Evolutionary conservation across 805 yeast species (phyloP).

Genomic region (Ogataea pignaliae): DNA sequence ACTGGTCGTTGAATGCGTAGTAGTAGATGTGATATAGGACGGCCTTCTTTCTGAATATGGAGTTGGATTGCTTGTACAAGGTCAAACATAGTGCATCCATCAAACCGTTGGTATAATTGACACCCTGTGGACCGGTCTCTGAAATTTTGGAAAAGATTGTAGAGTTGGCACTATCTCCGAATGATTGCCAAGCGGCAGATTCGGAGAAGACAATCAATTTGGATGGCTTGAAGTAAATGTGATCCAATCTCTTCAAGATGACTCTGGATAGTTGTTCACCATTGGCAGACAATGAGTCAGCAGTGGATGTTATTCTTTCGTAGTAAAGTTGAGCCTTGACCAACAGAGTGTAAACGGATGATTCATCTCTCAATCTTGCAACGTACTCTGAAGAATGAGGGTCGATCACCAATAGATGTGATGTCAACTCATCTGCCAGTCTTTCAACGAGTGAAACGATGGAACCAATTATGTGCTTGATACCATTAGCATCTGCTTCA

Average conservation of each 20-base stretch:
- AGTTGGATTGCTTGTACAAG: conserved; percentile 62
- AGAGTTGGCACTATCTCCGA: conserved; percentile 35
- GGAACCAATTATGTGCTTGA: conserved; percentile 76
- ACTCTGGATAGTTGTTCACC: conserved; percentile 68
- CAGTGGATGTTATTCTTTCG: conserved; percentile 54
- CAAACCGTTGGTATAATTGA: conserved; percentile 46
- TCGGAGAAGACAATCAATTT: conserved; percentile 69
- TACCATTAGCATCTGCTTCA: conserved; percentile 57
- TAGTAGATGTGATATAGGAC: conserved; percentile 82
- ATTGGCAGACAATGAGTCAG: conserved; percentile 37
- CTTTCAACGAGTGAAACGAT: conserved; percentile 85
- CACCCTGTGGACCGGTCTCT: conserved; percentile 24
- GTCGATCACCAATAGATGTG: conserved; percentile 82
- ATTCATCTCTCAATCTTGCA: conserved; percentile 85
- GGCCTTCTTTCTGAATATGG: conserved; percentile 74
- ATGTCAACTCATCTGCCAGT: conserved; percentile 89
- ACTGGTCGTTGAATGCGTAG: conserved; percentile 84
- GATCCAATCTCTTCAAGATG: conserved; percentile 80
- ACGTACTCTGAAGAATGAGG: conserved; percentile 95
- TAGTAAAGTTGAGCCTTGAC: conserved; percentile 83
- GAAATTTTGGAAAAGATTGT: conserved; percentile 30
- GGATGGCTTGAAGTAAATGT: conserved; percentile 86
- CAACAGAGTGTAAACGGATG: conserved; percentile 65
- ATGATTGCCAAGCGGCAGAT: conserved; percentile 63
- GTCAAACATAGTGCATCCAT: conserved; percentile 62